Percentiles rank a stretch among this genome's conserved stretches.
These are phyloP conservation scores for Diaporthe sp. DNA, from an alignment of 2,329 filamentous ascomycete species.

Conservation along the genomic window DNA sequence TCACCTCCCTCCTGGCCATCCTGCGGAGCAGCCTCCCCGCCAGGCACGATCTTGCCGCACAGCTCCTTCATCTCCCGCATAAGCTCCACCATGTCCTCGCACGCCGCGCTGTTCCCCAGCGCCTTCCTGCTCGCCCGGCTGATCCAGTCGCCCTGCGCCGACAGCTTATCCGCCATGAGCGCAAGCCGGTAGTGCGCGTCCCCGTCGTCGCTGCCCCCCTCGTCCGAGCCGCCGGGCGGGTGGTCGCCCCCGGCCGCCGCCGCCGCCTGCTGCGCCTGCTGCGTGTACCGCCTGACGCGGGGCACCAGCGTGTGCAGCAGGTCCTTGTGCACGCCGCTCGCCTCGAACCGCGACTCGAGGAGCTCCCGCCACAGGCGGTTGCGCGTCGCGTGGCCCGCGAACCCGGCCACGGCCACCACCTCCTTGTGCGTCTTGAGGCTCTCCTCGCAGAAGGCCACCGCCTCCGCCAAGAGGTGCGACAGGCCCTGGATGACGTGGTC, in stretches of 20 bases:
- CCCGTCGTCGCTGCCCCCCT: background rate
- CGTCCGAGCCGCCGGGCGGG: background rate
- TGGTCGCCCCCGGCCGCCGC: background rate
- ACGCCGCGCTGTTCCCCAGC: conserved; percentile 1
- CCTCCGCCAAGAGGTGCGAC: conserved; percentile 31
- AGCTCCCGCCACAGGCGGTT: conserved; percentile 37
- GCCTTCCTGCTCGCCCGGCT: background rate
- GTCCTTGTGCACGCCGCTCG: conserved; percentile 31
- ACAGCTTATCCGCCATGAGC: conserved; percentile 13
- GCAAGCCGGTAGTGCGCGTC: background rate
- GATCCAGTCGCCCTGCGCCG: conserved; percentile 23
- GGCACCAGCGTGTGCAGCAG: conserved; percentile 16
- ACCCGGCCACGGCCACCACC: conserved; percentile 52
- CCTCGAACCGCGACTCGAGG: conserved; percentile 26
- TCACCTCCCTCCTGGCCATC: background rate
- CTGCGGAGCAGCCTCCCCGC: background rate
- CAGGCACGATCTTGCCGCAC: background rate
- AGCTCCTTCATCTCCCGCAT: conserved; percentile 33
- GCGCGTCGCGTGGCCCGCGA: conserved; percentile 42
- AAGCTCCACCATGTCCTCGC: conserved; percentile 29
- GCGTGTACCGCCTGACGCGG: conserved; percentile 12
- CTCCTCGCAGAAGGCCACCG: conserved; percentile 26
- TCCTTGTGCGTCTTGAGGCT: conserved; percentile 53
- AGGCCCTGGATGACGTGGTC: conserved; percentile 26
- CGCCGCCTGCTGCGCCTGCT: conserved; percentile 14